Base-by-base conservation (phyloP, 148 eudicot genomes). In the Rhododendron mucronatum region DNA sequence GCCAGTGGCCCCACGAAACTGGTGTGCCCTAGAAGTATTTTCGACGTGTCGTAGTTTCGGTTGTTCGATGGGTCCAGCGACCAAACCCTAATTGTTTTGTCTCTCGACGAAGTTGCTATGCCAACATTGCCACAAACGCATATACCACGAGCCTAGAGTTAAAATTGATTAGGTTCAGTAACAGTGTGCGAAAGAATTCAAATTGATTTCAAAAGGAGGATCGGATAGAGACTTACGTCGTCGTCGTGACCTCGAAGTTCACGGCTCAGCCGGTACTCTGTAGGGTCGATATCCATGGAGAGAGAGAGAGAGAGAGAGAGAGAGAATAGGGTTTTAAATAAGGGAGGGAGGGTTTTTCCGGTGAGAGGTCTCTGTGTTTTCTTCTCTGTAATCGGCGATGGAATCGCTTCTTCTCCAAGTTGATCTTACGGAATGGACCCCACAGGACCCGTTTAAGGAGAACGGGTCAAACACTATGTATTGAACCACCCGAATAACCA, bases 1-100 rank as follows among this genome's bases (percentile, higher is more conserved):
- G 94, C 92, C 85, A 97, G 53, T 4, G 98, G 99, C n/a, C 97
- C 98, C 82, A 95, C 99, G 80, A 95, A 97, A 84, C 98, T 95
- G 23, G 98, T 91, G 82, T 97, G 99, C 50, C 99, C 99, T 80
- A 94, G 87, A 83, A 97, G 83, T 73, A 97, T 83, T 84, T 94
- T 95, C 35, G 93, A 90, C 48, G 85, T 47, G 20, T 86, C 41
- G 35, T 87, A 92, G 23, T 82, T 89, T 20, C 93, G 86, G 76
- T 90, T 91, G 83, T 85, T 90, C 14, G 88, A 83, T 20, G 91
- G 91, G 84, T 94, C 96, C 59, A 90, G 45, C 44, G 92, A 26
- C 99, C 99, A 97, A 81, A 93, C 90, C 86, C 99, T 91, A 65
- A 97, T 91, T 2, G 98, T 94, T 85, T 89, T 90, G 87, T 95